Base-by-base conservation (phyloP, 2,329 filamentous ascomycete species). In the Pezicula carpinea region DNA sequence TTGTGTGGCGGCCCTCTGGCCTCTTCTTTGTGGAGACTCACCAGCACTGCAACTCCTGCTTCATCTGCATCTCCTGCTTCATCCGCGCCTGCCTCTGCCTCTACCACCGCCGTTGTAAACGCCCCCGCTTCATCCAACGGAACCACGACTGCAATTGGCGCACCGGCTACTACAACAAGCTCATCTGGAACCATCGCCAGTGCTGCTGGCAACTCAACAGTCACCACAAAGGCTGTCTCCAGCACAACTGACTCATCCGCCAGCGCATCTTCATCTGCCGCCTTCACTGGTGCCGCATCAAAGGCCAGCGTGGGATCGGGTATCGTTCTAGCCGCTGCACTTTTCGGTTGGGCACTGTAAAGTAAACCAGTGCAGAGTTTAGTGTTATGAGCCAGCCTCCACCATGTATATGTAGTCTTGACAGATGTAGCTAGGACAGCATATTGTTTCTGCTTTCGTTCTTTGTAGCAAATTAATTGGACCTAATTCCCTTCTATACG, bases 1-100 rank as follows among this genome's bases (percentile, higher is more conserved):
- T 6, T 48, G 1, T 55, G 53, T 44, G 49, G 42, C 21, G 53
- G 52, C 3, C 22, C 22, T 42, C 13, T 32, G 19, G n/a, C 43
- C 22, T 32, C 43, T 11, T 31, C 34, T 8, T 38, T 38, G n/a
- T 38, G 17, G 14, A 34, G 32, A 7, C 14, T 34, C 11, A 34
- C 32, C 11, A 34, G 32, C 32, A 34, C 32, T 6, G 32, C 32
- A 14, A n/a, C 32, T 14, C 32, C 32, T 2, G 14, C 32, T 14
- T 14, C 32, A 8, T n/a, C 32, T 6, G 10, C 14, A 14, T n/a
- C 17, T n/a, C 14, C 32, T 15, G 14, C 32, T n/a, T 34, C 32
- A 14, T 6, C 29, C 29, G 14, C 11, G 14, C 14, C 14, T 34
- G 32, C 32, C 6, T 34, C 32, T 8, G 14, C 32, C 32, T 6